These are phyloP conservation scores for Ogataea pignaliae DNA, from an alignment of 805 yeast species.

Conservation along the genomic window DNA sequence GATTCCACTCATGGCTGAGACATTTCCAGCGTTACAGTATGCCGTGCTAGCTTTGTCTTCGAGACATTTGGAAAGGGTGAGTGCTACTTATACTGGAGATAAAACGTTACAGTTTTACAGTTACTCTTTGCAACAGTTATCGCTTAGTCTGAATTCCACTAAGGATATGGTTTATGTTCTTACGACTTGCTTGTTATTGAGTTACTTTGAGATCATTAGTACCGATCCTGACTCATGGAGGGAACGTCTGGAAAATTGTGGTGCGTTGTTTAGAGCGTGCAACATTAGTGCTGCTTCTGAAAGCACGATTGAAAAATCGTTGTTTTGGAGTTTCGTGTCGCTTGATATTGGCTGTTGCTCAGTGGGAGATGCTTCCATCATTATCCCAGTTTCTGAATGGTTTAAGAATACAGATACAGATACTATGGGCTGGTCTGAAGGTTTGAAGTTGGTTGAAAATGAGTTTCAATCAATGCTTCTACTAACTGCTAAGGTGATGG, in stretches of 20 bases:
- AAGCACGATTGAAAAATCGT: constrained; percentile 31
- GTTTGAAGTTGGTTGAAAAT: constrained; percentile 1
- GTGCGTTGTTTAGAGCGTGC: constrained; percentile 33
- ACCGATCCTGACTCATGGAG: constrained; percentile 36
- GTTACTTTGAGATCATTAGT: constrained; percentile 40
- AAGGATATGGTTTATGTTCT: constrained; percentile 27
- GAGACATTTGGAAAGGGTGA: constrained; percentile 22
- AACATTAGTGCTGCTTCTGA: constrained; percentile 35
- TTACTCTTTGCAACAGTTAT: constrained; percentile 27
- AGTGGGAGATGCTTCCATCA: constrained; percentile 27
- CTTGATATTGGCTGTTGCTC: constrained; percentile 32
- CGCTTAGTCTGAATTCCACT: constrained; percentile 31
- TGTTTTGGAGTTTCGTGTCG: constrained; percentile 42
- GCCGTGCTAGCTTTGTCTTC: constrained; percentile 28
- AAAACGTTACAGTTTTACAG: constrained; percentile 27
- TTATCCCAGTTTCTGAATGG: constrained; percentile 14
- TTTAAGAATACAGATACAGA: constrained; percentile 1
- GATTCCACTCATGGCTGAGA: constrained; percentile 36
- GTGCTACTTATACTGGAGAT: constrained; percentile 17
- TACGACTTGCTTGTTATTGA: constrained; percentile 36
- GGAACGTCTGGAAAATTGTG: constrained; percentile 36
- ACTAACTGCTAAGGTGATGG: constrained; percentile 30
- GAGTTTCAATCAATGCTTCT: constrained; percentile 18
- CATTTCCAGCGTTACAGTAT: constrained; percentile 23
- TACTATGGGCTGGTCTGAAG: constrained; percentile 4